Base-by-base conservation (phyloP, 2,329 filamentous ascomycete genomes). In the Fusarium floridanum region DNA sequence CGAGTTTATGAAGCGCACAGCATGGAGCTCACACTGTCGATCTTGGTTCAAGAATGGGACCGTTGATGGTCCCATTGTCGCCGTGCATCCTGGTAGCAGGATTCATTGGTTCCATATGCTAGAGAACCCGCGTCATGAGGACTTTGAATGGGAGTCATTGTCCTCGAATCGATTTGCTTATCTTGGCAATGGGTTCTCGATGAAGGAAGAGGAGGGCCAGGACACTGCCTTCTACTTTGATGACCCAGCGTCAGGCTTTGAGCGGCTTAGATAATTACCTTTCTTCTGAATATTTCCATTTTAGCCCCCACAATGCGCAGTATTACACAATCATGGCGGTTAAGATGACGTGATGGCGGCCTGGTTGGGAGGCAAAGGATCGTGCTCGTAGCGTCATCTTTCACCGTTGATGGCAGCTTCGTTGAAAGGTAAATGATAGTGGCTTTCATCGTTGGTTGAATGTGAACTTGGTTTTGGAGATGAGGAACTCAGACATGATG, bases 1-100 rank as follows among this genome's bases (percentile, higher is more conserved):
- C 32, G 76, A 77, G n/a, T 82, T 80, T 41, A 64, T 81, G 20
- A 69, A 74, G 5, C 73, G 72, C 6, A 79, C 77, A 0, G 79
- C 75, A 5, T 80, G 74, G 76, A 77, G 70, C 0, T 74, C 73
- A 6, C 74, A 72, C 3, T 80, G 79, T 55, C 68, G 75, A 9
- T 78, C 22, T 43, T 70, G 3, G 45, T 67, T 16, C 2, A 57
- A 41, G 37, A 32, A 29, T 29, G 56, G 45, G 12, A 50, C 45
- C n/a, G 17, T 50, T 50, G 22, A 67, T 0, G 64, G 64, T 10
- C 32, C 45, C 4, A 57, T 69, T 27, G 24, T 27, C 14, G 45
- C 45, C 9, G 24, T 50, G 20, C 24, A 27, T 16, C 45, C 45
- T 14, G 45, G 22, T 22, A 27, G 45, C 11, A 22, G 45, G 22